Conservation (phyloP, 2,329 filamentous ascomycete species). For the Cordyceps militaris region DNA sequence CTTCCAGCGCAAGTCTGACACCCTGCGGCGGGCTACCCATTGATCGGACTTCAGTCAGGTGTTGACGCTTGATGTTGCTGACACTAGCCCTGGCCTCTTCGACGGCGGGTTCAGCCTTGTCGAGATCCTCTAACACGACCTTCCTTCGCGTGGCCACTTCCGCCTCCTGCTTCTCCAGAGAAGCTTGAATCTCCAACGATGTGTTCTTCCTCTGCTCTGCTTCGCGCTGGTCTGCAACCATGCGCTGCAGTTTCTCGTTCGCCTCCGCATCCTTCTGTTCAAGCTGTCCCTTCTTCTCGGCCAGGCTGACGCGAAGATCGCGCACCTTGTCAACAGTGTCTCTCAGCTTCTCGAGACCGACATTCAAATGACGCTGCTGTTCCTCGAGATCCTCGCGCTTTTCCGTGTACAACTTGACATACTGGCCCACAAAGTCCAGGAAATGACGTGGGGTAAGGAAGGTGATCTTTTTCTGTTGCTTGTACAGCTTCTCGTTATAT, state of each 20-base stretch:
- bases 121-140: constrained; percentile 80
- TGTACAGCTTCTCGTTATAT: constrained; percentile 81
- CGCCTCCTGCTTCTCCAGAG: constrained; percentile 80
- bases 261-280: constrained; percentile 92
- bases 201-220: constrained; percentile 85
- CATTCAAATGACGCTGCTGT: constrained; percentile 95
- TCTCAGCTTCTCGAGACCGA: constrained; percentile 92
- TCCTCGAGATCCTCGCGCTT: constrained; percentile 98
- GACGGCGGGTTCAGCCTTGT: constrained; percentile 87
- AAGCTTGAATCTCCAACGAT: constrained; percentile 81
- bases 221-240: constrained; percentile 93
- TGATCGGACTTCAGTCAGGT: constrained; percentile 93
- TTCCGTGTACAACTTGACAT: constrained; percentile 94
- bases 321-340: constrained; percentile 97
- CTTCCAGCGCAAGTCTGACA: constrained; percentile 86
- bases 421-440: constrained; percentile 95
- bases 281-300: constrained; percentile 88
- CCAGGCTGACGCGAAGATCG: constrained; percentile 81
- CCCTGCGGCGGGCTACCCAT: constrained; percentile 90
- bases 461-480: constrained; percentile 86
- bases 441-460: constrained; percentile 96
- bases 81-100: constrained; percentile 91
- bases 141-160: constrained; percentile 78
- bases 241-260: constrained; percentile 93
- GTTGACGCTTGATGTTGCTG: constrained; percentile 95